phyloP scores from a whole-genome alignment of 129 eudicot species.

The Flaveria robusta region DNA sequence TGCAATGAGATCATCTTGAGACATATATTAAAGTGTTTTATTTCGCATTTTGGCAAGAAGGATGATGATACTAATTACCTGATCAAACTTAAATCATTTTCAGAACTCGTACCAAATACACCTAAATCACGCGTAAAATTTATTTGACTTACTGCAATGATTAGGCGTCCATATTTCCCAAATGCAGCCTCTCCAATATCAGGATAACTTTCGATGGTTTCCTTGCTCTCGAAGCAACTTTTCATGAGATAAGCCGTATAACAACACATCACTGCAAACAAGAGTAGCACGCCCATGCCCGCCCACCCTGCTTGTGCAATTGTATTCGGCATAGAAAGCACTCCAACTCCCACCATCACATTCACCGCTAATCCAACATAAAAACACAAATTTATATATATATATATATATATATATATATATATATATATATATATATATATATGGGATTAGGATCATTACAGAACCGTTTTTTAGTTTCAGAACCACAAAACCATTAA shows the following conservation, averaged over 20 bases:
- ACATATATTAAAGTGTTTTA: too few species aligned
- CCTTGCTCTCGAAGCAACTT: slow-evolving; percentile 70
- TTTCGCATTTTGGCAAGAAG: background rate
- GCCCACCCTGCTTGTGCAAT: slow-evolving; percentile 83
- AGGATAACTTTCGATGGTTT: slow-evolving; percentile 63
- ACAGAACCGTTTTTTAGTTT: too few species aligned
- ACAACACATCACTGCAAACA: slow-evolving; percentile 72
- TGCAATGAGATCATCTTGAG: background rate
- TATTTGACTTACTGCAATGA: slow-evolving; percentile 59
- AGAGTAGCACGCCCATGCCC: slow-evolving; percentile 52
- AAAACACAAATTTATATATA: background rate
- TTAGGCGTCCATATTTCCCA: slow-evolving; percentile 87
- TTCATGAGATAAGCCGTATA: slow-evolving; percentile 85
- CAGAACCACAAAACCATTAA: too few species aligned
- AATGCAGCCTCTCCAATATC: slow-evolving; percentile 97
- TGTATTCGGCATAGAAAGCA: slow-evolving; percentile 79
- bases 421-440: too few species aligned
- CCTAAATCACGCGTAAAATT: background rate
- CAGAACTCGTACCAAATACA: too few species aligned
- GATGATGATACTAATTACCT: too few species aligned
- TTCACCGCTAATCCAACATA: slow-evolving; percentile 56
- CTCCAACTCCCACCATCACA: slow-evolving; percentile 89
- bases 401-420: too few species aligned
- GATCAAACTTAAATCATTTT: too few species aligned
- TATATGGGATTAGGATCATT: too few species aligned